Base-by-base conservation (phyloP, 768 basidiomycete genomes). In the Suillus paluster region DNA sequence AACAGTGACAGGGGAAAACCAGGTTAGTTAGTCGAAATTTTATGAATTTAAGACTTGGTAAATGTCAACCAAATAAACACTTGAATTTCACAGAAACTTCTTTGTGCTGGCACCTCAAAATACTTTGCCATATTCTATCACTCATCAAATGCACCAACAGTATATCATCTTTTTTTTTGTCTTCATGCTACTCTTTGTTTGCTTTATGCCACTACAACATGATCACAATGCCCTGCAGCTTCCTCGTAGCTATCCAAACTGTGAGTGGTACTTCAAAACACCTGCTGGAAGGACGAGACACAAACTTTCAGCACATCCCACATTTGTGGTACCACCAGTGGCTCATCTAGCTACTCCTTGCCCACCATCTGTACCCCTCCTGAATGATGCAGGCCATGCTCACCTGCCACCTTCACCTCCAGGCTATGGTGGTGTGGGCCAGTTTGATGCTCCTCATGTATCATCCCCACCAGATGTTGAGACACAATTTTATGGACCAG, bases 401-500 rank as follows among this genome's bases (percentile, higher is more conserved):
- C 30, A 30, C 30, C 30, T 30, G 30, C 30, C 30, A 30, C 6
- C 30, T 30, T 30, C 30, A 30, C 30, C 30, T 30, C 30, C 30
- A 30, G 30, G 30, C 30, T 30, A 30, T 30, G 30, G 6, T 30
- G 30, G 30, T 6, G 6, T 30, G 30, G 30, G 30, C 30, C 30
- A 30, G 30, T 30, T 23, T 27, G 38, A 15, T 38, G 12, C 12
- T 23, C 27, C 23, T 11, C 38, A n/a, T 2, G 14, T 23, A 17
- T 34, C 25, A 6, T 50, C 36, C 27, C 44, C 54, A 58, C 34
- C 30, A 30, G 23, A 41, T 46, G 44, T 59, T 10, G 21, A 59
- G 2, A 21, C n/a, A n/a, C 7, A 60, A 41, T 60, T 42, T 30
- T 60, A 30, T 39, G 59, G 49, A n/a, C 59, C 48, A 9, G 38